Evolutionary conservation across 1,139 yeast species (phyloP).

Genomic region (Suhomyces panamericanus): DNA sequence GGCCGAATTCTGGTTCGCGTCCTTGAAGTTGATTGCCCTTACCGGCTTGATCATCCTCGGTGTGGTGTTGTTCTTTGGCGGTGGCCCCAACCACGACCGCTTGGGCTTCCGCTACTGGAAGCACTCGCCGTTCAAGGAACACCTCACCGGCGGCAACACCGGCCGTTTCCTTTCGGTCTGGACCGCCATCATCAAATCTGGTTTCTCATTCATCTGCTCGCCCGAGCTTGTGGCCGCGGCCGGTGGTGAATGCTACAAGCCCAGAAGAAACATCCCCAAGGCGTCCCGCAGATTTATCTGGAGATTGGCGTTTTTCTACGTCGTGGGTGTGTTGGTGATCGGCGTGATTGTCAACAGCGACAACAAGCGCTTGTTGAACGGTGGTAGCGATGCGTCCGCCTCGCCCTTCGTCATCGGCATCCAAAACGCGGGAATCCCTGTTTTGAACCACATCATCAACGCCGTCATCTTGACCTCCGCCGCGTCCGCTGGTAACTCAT

Average conservation of each 20-base stretch:
- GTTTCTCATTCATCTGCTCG: slow-evolving; percentile 42
- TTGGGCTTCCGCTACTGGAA: slow-evolving; percentile 65
- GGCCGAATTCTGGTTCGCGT: slow-evolving; percentile 66
- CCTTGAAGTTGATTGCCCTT: slow-evolving; percentile 43
- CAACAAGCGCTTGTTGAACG: slow-evolving; percentile 34
- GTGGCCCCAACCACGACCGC: slow-evolving; percentile 25
- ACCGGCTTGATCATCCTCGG: slow-evolving; percentile 43
- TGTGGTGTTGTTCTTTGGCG: slow-evolving; percentile 46
- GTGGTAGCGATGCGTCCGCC: slow-evolving; percentile 44
- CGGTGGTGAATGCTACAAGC: slow-evolving; percentile 46
- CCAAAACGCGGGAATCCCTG: slow-evolving; percentile 59
- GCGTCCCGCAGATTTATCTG: slow-evolving; percentile 49
- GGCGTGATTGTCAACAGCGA: slow-evolving; percentile 46
- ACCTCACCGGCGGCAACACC: slow-evolving; percentile 51
- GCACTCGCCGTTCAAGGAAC: slow-evolving; percentile 49
- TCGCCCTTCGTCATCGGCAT: slow-evolving; percentile 53
- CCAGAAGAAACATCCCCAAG: slow-evolving; percentile 47
- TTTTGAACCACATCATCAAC: slow-evolving; percentile 64
- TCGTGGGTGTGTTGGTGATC: slow-evolving; percentile 46
- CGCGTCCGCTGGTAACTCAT: slow-evolving; percentile 72
- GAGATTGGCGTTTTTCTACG: slow-evolving; percentile 50
- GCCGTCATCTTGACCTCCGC: slow-evolving; percentile 69
- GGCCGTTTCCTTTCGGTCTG: slow-evolving; percentile 50
- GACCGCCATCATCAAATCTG: slow-evolving; percentile 43
- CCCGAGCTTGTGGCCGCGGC: slow-evolving; percentile 43